phyloP scores from a whole-genome alignment of 1,284 basidiomycete genomes.

The Termitomyces sp. region DNA sequence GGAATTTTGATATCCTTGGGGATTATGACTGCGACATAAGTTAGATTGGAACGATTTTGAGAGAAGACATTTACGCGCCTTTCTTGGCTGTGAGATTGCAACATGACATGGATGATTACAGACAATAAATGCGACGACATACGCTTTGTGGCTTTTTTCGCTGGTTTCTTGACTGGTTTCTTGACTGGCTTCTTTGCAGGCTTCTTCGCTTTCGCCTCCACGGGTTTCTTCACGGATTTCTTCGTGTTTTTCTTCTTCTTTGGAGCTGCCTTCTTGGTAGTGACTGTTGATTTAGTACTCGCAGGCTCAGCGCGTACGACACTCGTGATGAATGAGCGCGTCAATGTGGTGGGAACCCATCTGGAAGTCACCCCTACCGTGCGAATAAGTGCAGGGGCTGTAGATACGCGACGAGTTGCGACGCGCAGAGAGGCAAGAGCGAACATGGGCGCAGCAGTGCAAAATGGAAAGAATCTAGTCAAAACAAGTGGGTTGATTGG shows the following conservation, averaged over 20 bases:
- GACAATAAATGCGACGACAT: background rate
- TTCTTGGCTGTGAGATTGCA: constrained; percentile 1
- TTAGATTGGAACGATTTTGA: background rate
- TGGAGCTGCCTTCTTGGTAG: background rate
- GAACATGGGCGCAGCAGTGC: constrained; percentile 10
- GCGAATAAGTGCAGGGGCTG: background rate
- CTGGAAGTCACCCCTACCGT: background rate
- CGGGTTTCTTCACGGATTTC: constrained; percentile 1
- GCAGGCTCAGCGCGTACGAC: constrained; percentile 9
- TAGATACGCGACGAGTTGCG: constrained; percentile 4
- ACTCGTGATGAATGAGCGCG: constrained; percentile 18
- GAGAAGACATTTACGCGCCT: background rate
- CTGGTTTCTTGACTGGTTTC: background rate
- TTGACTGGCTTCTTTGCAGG: background rate
- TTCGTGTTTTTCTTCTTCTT: background rate
- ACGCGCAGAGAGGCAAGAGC: constrained; percentile 9
- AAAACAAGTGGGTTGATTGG: background rate
- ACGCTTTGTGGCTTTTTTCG: constrained; percentile 9
- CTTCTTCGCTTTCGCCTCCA: constrained; percentile 6
- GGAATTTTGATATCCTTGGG: constrained; percentile 7
- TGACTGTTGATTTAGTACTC: background rate
- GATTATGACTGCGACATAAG: background rate
- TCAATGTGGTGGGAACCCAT: constrained; percentile 6
- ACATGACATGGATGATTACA: background rate
- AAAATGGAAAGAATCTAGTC: background rate